Base-by-base conservation (phyloP, 2,329 filamentous ascomycete genomes). In the Dactylellina parvicollis region DNA sequence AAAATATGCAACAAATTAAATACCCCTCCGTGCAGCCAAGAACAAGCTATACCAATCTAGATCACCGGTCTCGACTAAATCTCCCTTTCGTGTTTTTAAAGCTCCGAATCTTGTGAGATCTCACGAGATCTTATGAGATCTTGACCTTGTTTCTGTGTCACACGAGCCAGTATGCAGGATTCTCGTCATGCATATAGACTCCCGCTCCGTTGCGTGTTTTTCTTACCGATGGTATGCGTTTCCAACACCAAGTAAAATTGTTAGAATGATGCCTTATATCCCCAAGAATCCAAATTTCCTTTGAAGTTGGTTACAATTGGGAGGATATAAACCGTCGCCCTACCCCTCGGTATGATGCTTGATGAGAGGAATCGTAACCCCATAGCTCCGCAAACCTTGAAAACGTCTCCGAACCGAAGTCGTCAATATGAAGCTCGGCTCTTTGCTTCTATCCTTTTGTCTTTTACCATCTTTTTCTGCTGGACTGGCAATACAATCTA, bases 401-500 rank as follows among this genome's bases (percentile, higher is more conserved):
- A 32, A 32, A 32, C 12, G 5, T 5, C 5, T 12, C 5, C 34
- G 10, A 38, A 14, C 4, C 4, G n/a, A 14, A 54, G 24, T 24
- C n/a, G 22, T 24, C 40, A 46, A 49, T 0, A 71, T 64, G 66
- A 52, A 44, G 36, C 9, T 59, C 28, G 14, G 10, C 16, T 34
- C 57, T 20, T 28, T 65, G 3, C 30, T 60, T 38, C 42, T 72
- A 46, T 28, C 54, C 1, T 16, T 59, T 1, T 55, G 26, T 32
- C 16, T 65, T n/a, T 28, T 72, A 10, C 66, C 59, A 5, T 32
- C 44, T 24, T 18, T 65, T 26, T 72, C 44, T 40, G 14, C 34
- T 24, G 36, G 36, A 16, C 26, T 55, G 1, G 30, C 28, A 1
- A 10, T 54, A n/a, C 52, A 16, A 18, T n/a, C 50, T 16, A 28